phyloP scores from a whole-genome alignment of 371 early-diverging fungal genomes.

The Mortierella sp. region DNA sequence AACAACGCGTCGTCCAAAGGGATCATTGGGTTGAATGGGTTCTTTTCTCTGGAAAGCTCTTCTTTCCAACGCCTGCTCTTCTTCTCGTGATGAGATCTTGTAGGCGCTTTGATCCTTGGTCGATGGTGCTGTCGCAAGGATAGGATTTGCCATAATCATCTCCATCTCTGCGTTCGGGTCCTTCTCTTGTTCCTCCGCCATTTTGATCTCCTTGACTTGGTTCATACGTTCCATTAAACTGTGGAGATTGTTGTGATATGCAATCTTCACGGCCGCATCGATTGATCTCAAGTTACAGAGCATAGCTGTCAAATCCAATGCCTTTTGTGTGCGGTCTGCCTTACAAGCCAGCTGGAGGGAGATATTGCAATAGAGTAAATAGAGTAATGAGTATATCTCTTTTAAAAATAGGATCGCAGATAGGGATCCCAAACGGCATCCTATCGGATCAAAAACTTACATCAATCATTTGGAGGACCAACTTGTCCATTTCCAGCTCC shows the following conservation, averaged over 20 bases:
- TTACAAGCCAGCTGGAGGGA: slow-evolving; percentile 71
- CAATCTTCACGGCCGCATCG: slow-evolving; percentile 86
- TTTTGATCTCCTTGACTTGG: slow-evolving; percentile 74
- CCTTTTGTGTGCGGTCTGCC: slow-evolving; percentile 74
- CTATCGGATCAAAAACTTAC: slow-evolving; percentile 45
- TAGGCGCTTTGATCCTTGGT: slow-evolving; percentile 12
- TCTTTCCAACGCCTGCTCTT: slow-evolving; percentile 34
- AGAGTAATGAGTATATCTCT: neutral
- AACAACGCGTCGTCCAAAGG: slow-evolving; percentile 45
- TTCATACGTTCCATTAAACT: slow-evolving; percentile 83
- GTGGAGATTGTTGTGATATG: slow-evolving; percentile 69
- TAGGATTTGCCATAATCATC: slow-evolving; percentile 36
- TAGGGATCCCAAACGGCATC: neutral
- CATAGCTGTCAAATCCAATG: slow-evolving; percentile 76
- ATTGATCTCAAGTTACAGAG: slow-evolving; percentile 69
- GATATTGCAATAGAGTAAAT: neutral
- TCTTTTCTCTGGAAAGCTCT: slow-evolving; percentile 25
- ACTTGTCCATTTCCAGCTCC: slow-evolving; percentile 81
- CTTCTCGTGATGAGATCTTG: slow-evolving; percentile 18
- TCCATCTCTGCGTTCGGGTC: slow-evolving; percentile 27
- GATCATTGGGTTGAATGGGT: slow-evolving; percentile 35
- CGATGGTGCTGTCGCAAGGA: slow-evolving; percentile 14
- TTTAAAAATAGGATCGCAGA: neutral
- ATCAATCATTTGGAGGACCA: slow-evolving; percentile 77
- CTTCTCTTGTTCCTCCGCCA: slow-evolving; percentile 44